phyloP scores from a whole-genome alignment of 805 yeast species.

The Ogataea allantospora region DNA sequence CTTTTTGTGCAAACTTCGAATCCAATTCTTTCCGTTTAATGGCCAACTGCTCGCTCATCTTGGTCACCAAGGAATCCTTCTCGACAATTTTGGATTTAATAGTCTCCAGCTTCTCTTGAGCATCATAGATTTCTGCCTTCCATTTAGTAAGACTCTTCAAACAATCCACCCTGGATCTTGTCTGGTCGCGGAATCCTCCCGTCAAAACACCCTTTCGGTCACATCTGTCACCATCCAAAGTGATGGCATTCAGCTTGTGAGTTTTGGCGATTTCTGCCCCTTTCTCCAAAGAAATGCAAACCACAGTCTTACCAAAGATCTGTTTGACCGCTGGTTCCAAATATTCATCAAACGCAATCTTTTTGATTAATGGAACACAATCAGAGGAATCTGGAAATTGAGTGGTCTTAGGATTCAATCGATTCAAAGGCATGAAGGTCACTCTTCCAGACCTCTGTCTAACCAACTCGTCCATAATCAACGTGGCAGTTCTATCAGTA shows the following conservation, averaged over 20 bases:
- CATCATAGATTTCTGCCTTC: conserved; percentile 43
- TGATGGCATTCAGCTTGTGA: conserved; percentile 69
- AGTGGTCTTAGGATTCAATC: conserved; percentile 46
- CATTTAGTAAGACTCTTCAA: conserved; percentile 56
- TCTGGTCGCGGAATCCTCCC: conserved; percentile 82
- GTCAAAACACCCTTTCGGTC: conserved; percentile 80
- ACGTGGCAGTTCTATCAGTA: conserved; percentile 76
- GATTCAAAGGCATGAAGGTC: conserved; percentile 86
- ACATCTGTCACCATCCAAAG: conserved; percentile 89
- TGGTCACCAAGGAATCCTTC: conserved; percentile 53
- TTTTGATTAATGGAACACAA: conserved; percentile 75
- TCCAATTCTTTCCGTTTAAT: conserved; percentile 42
- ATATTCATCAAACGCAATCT: conserved; percentile 58
- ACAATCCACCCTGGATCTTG: conserved; percentile 67
- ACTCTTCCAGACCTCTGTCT: conserved; percentile 77
- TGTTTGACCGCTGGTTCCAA: conserved; percentile 70
- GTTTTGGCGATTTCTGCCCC: conserved; percentile 67
- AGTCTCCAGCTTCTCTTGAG: conserved; percentile 39
- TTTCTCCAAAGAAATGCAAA: conserved; percentile 63
- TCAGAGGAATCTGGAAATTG: conserved; percentile 63
- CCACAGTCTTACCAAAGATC: conserved; percentile 78
- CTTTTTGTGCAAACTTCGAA: conserved; percentile 38
- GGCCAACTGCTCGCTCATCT: conserved; percentile 44
- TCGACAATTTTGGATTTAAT: conserved; percentile 38
- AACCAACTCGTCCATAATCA: conserved; percentile 71